These are phyloP conservation scores for Aspergillus felis DNA, from an alignment of 2,329 filamentous ascomycete genomes.

Conservation along the genomic window DNA sequence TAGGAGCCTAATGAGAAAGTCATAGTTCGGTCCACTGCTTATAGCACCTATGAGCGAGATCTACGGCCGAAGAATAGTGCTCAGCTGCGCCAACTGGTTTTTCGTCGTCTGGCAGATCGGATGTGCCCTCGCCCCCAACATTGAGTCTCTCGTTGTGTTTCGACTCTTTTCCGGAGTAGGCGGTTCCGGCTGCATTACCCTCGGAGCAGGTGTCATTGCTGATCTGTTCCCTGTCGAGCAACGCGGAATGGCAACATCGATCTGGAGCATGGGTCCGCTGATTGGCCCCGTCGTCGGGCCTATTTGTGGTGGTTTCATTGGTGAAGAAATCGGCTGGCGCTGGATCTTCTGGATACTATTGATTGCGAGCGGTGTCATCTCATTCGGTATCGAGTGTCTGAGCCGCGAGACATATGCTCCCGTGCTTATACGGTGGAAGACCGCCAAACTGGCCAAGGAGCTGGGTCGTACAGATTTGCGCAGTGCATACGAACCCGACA, in stretches of 20 bases:
- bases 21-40: constrained; percentile 54
- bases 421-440: constrained; percentile 25
- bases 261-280: constrained; percentile 40
- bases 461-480: constrained; percentile 17
- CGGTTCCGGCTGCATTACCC: constrained; percentile 33
- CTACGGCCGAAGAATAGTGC: constrained; percentile 59
- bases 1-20: neutral
- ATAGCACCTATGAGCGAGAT: constrained; percentile 64
- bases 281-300: constrained; percentile 33
- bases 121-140: constrained; percentile 53
- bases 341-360: constrained; percentile 47
- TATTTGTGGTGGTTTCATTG: constrained; percentile 39
- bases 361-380: constrained; percentile 34
- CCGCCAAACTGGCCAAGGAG: constrained; percentile 17
- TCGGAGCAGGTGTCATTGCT: constrained; percentile 45
- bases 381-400: constrained; percentile 17
- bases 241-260: constrained; percentile 41
- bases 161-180: constrained; percentile 58
- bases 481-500: constrained; percentile 18
- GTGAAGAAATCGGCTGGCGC: constrained; percentile 41
- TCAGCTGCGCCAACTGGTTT: constrained; percentile 55
- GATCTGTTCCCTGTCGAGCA: constrained; percentile 42
- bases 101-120: constrained; percentile 61
- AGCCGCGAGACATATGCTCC: constrained; percentile 25
- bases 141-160: constrained; percentile 57